Conservation (phyloP, 208 protist genomes). For the Trypanosoma vivax region DNA sequence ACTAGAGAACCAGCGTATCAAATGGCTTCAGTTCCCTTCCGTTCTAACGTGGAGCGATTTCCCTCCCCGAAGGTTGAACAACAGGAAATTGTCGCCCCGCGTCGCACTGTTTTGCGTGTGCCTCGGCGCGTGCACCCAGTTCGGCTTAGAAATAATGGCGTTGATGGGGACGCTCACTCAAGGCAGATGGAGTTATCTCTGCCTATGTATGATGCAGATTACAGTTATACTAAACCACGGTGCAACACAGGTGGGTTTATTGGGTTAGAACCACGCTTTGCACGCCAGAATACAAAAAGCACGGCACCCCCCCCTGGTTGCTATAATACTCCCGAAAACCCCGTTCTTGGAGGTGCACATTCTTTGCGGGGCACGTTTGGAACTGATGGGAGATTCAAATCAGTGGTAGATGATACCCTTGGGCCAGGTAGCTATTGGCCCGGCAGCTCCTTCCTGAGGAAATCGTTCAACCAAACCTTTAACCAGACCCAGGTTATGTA, state of each 20-base stretch:
- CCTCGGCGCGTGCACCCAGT: slow-evolving; percentile 17
- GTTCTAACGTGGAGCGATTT: slow-evolving; percentile 56
- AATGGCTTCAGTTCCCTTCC: slow-evolving; percentile 41
- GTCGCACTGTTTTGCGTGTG: slow-evolving; percentile 15
- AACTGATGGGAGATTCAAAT: slow-evolving; percentile 57
- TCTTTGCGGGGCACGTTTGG: slow-evolving; percentile 41
- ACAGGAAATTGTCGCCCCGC: slow-evolving; percentile 1
- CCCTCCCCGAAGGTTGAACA: slow-evolving; percentile 13
- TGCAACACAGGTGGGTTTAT: slow-evolving; percentile 40
- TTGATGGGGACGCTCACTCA: slow-evolving; percentile 24
- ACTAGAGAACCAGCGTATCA: slow-evolving; percentile 19
- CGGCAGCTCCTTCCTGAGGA: slow-evolving; percentile 70
- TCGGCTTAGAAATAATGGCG: slow-evolving; percentile 1
- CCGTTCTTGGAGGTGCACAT: neutral
- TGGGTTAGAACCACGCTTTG: slow-evolving; percentile 30
- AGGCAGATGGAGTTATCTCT: slow-evolving; percentile 14
- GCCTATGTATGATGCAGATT: slow-evolving; percentile 51
- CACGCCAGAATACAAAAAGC: neutral
- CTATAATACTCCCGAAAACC: slow-evolving; percentile 24
- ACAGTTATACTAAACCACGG: slow-evolving; percentile 64
- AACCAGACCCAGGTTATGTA: slow-evolving; percentile 24
- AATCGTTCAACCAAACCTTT: slow-evolving; percentile 77
- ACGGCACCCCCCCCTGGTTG: slow-evolving; percentile 35
- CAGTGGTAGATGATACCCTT: slow-evolving; percentile 7
- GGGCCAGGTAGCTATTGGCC: slow-evolving; percentile 61